Base-by-base conservation (phyloP, 2,329 filamentous ascomycete species). In the Aspergillus felis region DNA sequence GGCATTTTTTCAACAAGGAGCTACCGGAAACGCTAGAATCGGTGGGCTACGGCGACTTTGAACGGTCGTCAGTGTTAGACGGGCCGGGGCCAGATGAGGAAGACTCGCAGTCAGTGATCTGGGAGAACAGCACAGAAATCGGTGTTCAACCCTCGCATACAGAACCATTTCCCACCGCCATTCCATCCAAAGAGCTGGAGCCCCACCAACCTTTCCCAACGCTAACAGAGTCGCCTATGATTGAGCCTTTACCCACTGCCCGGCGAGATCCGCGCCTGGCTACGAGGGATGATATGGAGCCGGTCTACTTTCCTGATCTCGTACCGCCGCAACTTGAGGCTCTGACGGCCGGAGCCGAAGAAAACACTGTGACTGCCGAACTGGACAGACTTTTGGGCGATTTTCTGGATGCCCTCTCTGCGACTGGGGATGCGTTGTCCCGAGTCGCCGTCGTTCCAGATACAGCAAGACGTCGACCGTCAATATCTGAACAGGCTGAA, bases 31-130 rank as follows among this genome's bases (percentile, higher is more conserved):
- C 78, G 61, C 6, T 82, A 75, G 24, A 79, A 71, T 64, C 83
- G 73, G 7, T 72, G 69, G 29, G 74, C n/a, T 55, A 83, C 73
- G 54, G 81, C 75, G 67, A 68, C 28, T 71, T 74, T 75, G 80
- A 85, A 29, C 80, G 79, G 57, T 83, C 84, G 1, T 82, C 75
- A 0, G 76, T 82, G 0, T 80, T 85, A 0, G 56, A 82, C 74
- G 60, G 82, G 74, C 71, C 85, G 71, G 57, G 80, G 65, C 75
- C 82, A 78, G 55, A 85, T 76, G 53, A 85, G 78, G 65, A 85
- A 81, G 51, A 84, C 76, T 22, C 85, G 65, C 17, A 78, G 74
- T 5, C 83, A 12, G 61, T 64, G 1, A 22, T 50, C 42, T 67
- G 67, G 70, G 63, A 62, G 9, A 58, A 66, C 10, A 61, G 59